Conservation (phyloP, 192 early-diverging fungal species). For the Coemansia aciculifera region DNA sequence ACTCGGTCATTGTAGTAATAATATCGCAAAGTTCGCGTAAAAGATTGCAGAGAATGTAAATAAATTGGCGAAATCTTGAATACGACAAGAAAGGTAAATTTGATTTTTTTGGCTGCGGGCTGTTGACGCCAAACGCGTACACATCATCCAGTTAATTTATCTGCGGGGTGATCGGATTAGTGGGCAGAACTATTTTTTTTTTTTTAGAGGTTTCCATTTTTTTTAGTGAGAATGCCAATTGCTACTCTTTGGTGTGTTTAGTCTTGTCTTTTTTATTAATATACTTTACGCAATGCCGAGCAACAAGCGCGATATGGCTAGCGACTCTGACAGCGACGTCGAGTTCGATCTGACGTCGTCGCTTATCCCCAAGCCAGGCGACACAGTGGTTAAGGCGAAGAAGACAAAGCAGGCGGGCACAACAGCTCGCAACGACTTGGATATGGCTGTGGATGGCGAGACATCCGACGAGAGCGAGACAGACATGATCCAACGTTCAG, state of each 20-base stretch:
- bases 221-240: constrained; percentile 4
- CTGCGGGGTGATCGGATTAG: background rate
- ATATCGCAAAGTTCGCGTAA: background rate
- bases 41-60: background rate
- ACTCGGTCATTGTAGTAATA: constrained; percentile 29
- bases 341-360: constrained; percentile 53
- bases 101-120: background rate
- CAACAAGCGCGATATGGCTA: constrained; percentile 12
- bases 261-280: background rate
- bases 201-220: background rate
- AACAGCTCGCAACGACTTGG: background rate
- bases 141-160: background rate
- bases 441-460: background rate
- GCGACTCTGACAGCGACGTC: constrained; percentile 44
- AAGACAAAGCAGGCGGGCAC: background rate
- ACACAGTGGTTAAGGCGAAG: constrained; percentile 7
- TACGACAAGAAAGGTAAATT: background rate
- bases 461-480: constrained; percentile 31
- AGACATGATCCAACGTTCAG: constrained; percentile 40
- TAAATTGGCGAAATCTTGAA: background rate
- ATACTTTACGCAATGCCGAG: constrained; percentile 5
- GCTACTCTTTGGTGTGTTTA: background rate
- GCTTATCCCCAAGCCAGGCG: constrained; percentile 44
- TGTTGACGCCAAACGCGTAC: background rate
- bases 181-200: background rate